These are phyloP conservation scores for Cicer chorassanicum DNA, from an alignment of 306 rosid genomes.

Conservation along the genomic window DNA sequence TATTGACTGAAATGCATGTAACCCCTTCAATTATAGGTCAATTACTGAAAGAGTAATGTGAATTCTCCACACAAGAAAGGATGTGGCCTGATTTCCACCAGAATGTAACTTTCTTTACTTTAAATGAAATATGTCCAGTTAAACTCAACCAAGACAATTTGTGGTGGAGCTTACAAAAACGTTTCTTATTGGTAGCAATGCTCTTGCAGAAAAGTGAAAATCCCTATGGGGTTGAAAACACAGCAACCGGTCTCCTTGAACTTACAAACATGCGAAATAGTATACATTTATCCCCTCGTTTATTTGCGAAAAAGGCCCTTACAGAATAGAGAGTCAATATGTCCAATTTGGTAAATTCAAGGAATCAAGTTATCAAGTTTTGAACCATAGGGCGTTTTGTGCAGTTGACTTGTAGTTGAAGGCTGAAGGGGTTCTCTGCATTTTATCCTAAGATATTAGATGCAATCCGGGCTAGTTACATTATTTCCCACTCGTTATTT, in stretches of 20 bases:
- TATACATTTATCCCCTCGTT: background rate
- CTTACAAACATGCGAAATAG: background rate
- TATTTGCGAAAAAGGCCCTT: background rate
- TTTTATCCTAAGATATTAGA: background rate
- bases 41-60: slow-evolving; percentile 7
- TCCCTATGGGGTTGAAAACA: background rate
- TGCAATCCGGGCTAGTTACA: slow-evolving; percentile 8
- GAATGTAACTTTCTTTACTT: background rate
- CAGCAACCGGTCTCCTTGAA: slow-evolving; percentile 6
- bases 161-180: background rate
- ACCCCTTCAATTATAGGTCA: slow-evolving; percentile 25
- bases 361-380: slow-evolving; percentile 12
- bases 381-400: background rate
- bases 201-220: slow-evolving; percentile 11
- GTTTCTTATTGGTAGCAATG: background rate
- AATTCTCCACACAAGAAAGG: background rate
- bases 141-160: slow-evolving; percentile 15
- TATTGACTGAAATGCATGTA: slow-evolving; percentile 25
- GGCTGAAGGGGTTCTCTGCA: background rate
- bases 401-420: slow-evolving; percentile 24
- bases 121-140: background rate
- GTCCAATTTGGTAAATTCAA: background rate
- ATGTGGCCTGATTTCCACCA: background rate
- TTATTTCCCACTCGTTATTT: background rate
- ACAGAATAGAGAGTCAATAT: background rate